Conservation (phyloP, 176 grass and related monocot genomes). For the Oryza meyeriana region DNA sequence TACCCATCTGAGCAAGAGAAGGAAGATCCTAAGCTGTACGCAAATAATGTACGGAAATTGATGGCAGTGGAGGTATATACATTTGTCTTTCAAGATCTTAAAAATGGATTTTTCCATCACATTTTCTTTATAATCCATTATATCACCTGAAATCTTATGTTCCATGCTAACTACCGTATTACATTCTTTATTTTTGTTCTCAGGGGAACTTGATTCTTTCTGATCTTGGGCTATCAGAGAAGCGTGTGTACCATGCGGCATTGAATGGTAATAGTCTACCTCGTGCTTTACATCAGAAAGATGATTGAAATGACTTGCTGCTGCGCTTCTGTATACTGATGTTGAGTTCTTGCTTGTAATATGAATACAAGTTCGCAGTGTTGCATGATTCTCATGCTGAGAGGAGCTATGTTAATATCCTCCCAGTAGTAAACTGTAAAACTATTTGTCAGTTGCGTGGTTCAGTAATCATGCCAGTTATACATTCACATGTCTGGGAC, state of each 20-base stretch:
- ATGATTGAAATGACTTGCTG: conserved; percentile 65
- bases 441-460: conserved; percentile 18
- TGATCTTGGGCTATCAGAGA: conserved; percentile 83
- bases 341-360: conserved; percentile 53
- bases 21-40: conserved; percentile 79
- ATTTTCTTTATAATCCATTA: background rate
- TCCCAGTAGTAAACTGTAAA: conserved; percentile 42
- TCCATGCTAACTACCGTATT: background rate
- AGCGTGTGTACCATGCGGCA: conserved; percentile 82
- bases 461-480: conserved; percentile 18
- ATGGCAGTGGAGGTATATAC: conserved; percentile 79
- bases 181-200: background rate
- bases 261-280: conserved; percentile 96
- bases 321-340: conserved; percentile 21
- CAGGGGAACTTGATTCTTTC: conserved; percentile 88
- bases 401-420: conserved; percentile 32
- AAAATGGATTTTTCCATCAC: background rate
- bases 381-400: conserved; percentile 32
- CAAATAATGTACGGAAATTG: conserved; percentile 74
- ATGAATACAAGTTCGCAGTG: conserved; percentile 7
- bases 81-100: background rate
- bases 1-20: conserved; percentile 89
- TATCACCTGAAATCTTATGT: background rate
- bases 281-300: conserved; percentile 91
- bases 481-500: conserved; percentile 4